Evolutionary conservation across 148 eudicot species (phyloP), one percentile per base, ranked within the genome.

Genomic region (Cornus suecica): DNA sequence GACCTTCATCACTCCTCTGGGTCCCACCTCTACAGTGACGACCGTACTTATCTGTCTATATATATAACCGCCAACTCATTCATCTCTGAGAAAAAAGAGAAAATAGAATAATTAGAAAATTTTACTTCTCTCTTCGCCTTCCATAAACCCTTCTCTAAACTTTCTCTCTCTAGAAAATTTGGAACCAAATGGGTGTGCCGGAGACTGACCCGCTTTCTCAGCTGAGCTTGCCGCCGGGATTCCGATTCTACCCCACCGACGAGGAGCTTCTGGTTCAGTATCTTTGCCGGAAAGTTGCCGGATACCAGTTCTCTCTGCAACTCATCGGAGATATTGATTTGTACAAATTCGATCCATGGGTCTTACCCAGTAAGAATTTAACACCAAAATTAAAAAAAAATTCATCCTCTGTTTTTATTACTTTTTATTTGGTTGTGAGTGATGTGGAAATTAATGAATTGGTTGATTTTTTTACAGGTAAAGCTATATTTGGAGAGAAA

Each of bases 321-420:
- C 87, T 93, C 45, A 93, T 93, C 28, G 90, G 85, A 1, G 97
- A 90, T 4, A 83, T 93, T 52, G 95, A 93, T 76, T 70, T 93
- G 25, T 93, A 90, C 83, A 93, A 90, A 69, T 93, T 88, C 27
- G 93, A 93, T 73, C 94, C 97, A 0, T 93, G 97, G 97, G 89
- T 72, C 23, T 58, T 58, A 58, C 62, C 62, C 24, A 58, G 62
- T 58, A 58, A 58, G 62, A 1, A 58, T 58, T 58, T 25, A 58
- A 58, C 6, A 37, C 6, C 62, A 10, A 58, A 58, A 58, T 18
- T 11, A 1, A 1, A 22, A 6, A n/a, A n/a, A n/a, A n/a, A n/a
- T n/a, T n/a, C n/a, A n/a, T n/a, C n/a, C n/a, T n/a, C n/a, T n/a
- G n/a, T n/a, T n/a, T n/a, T n/a, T n/a, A n/a, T n/a, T 52, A 14